A percentile compares a stretch with the other conserved stretches of the same genome.
phyloP scores from a whole-genome alignment of 2,329 filamentous ascomycete genomes.

The Blastomyces gilchristii region DNA sequence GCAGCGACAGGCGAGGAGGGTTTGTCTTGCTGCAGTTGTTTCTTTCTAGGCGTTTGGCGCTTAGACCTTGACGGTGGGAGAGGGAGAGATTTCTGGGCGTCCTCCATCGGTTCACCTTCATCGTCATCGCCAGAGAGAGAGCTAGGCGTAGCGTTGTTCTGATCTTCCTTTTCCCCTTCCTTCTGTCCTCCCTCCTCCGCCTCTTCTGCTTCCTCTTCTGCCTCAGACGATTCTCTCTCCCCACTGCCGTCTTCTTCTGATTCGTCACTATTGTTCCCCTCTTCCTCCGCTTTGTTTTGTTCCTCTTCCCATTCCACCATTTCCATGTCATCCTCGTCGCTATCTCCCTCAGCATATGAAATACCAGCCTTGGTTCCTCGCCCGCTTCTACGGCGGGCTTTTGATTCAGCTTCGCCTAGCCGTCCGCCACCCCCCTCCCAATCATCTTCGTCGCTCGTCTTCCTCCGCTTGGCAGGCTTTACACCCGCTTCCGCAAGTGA shows the following conservation, averaged over 20 bases:
- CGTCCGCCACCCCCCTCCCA: slow-evolving; percentile 36
- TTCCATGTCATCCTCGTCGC: slow-evolving; percentile 36
- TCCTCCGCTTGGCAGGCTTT: slow-evolving; percentile 27
- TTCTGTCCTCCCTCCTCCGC: not conserved
- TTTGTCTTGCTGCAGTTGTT: slow-evolving; percentile 1
- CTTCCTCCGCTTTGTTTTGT: slow-evolving; percentile 21
- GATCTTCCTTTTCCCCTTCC: not conserved
- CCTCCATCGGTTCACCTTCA: slow-evolving; percentile 2
- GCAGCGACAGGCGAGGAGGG: not conserved
- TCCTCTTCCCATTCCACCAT: slow-evolving; percentile 31
- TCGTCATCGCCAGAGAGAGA: not conserved
- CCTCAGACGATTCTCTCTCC: slow-evolving; percentile 2
- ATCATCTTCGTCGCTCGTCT: slow-evolving; percentile 30
- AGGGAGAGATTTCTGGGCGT: not conserved
- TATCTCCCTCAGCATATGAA: slow-evolving; percentile 37
- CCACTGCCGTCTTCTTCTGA: slow-evolving; percentile 15
- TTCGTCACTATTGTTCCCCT: slow-evolving; percentile 21
- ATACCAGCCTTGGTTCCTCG: slow-evolving; percentile 28
- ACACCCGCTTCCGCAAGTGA: slow-evolving; percentile 20
- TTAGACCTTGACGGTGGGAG: slow-evolving; percentile 3
- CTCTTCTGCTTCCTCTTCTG: slow-evolving; percentile 6
- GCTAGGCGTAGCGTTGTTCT: not conserved
- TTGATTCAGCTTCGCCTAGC: slow-evolving; percentile 25
- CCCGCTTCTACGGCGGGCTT: slow-evolving; percentile 32
- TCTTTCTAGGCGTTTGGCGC: not conserved